Conservation (phyloP, 495 filamentous ascomycete species). For the Aspergillus biplanus region DNA sequence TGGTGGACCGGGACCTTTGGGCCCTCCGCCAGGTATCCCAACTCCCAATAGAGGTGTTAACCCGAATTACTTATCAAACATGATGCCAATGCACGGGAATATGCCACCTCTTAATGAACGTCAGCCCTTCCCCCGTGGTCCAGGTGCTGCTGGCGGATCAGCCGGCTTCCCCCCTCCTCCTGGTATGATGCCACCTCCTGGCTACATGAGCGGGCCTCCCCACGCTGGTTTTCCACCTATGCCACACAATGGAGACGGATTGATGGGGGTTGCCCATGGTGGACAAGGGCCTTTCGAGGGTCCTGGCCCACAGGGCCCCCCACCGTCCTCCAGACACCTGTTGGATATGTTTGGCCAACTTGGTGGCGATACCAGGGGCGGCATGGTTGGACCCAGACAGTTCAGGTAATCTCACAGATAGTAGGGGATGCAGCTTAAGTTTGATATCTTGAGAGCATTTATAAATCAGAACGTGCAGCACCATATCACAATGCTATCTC, state of each 20-base stretch:
- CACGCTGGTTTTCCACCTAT: slow-evolving; percentile 52
- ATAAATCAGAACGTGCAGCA: neutral
- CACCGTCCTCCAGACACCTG: slow-evolving; percentile 48
- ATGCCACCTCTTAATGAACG: slow-evolving; percentile 42
- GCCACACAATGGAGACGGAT: slow-evolving; percentile 47
- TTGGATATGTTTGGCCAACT: slow-evolving; percentile 53
- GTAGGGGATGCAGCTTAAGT: neutral
- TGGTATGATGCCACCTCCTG: slow-evolving; percentile 56
- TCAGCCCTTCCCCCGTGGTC: slow-evolving; percentile 45
- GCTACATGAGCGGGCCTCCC: slow-evolving; percentile 51
- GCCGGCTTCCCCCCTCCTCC: slow-evolving; percentile 39
- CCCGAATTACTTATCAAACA: slow-evolving; percentile 48
- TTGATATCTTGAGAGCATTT: neutral
- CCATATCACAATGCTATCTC: neutral
- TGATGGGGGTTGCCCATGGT: slow-evolving; percentile 45
- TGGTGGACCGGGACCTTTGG: slow-evolving; percentile 43
- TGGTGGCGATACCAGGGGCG: slow-evolving; percentile 41
- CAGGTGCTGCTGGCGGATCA: slow-evolving; percentile 23
- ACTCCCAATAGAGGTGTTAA: slow-evolving; percentile 43
- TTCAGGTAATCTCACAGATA: slow-evolving; percentile 32
- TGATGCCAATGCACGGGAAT: slow-evolving; percentile 49
- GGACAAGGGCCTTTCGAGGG: slow-evolving; percentile 44
- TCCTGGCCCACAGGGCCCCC: slow-evolving; percentile 43
- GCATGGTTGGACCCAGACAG: slow-evolving; percentile 48
- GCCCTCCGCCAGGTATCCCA: slow-evolving; percentile 52